Conservation (phyloP, 345 rosid genomes). For the Bretschneidera sinensis region DNA sequence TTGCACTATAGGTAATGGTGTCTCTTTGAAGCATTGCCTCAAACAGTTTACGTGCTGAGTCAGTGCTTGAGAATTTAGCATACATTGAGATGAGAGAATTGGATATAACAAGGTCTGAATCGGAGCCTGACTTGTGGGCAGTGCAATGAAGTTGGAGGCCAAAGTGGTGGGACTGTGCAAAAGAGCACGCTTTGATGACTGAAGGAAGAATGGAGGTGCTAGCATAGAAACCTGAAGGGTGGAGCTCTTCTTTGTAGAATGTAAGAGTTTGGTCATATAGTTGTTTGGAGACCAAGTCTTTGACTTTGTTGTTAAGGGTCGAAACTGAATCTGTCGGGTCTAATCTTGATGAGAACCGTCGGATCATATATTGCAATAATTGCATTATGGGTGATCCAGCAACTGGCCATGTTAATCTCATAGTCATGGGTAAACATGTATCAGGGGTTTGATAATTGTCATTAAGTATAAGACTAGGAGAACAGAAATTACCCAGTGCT, state of each 20-base stretch:
- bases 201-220: conserved; percentile 42
- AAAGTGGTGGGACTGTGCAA: conserved; percentile 13
- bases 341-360: no score
- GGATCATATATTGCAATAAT: no score
- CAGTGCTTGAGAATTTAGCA: conserved; percentile 17
- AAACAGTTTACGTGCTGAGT: conserved; percentile 29
- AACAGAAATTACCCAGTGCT: no score
- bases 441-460: no score
- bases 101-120: conserved; percentile 31
- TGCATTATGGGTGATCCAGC: no score
- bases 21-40: conserved; percentile 45
- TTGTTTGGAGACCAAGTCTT: conserved; percentile 30
- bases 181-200: conserved; percentile 44
- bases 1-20: conserved; percentile 36
- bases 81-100: conserved; percentile 50
- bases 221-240: conserved; percentile 28
- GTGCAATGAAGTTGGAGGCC: conserved; percentile 40
- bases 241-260: conserved; percentile 29
- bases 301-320: conserved; percentile 18
- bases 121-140: conserved; percentile 41
- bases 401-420: no score
- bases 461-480: no score
- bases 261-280: conserved; percentile 25
- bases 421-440: no score
- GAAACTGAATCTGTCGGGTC: no score